These are phyloP conservation scores for Dothideomycetidae sp. DNA, from an alignment of 2,329 filamentous ascomycete species.

Conservation along the genomic window DNA sequence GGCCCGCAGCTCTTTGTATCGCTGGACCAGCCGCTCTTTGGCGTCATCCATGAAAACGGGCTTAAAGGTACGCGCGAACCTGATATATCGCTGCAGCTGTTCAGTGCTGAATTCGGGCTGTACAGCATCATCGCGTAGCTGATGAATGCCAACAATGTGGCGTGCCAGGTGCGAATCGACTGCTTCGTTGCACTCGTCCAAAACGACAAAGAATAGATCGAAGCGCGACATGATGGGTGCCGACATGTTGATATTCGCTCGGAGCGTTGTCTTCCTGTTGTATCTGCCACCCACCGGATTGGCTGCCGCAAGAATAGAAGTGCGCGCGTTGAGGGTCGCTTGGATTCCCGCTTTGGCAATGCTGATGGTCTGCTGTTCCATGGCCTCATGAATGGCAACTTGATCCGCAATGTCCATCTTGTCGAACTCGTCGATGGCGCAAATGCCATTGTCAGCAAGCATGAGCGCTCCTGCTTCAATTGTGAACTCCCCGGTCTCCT, in stretches of 20 bases:
- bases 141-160: conserved; percentile 90
- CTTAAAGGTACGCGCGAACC: conserved; percentile 87
- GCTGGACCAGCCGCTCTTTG: conserved; percentile 69
- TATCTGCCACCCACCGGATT: conserved; percentile 96
- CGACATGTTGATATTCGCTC: conserved; percentile 95
- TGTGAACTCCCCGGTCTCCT: conserved; percentile 96
- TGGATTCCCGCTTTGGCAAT: conserved; percentile 98
- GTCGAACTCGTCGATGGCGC: conserved; percentile 97
- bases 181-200: conserved; percentile 89
- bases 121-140: conserved; percentile 80
- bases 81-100: conserved; percentile 91
- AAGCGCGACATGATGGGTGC: conserved; percentile 99
- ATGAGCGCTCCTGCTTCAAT: conserved; percentile 97
- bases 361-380: conserved; percentile 99
- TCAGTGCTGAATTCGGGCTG: conserved; percentile 91
- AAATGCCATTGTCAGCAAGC: conserved; percentile 93
- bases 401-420: conserved; percentile 98
- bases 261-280: conserved; percentile 85
- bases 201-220: conserved; percentile 93
- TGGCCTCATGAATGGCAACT: conserved; percentile 98
- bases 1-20: conserved; percentile 87
- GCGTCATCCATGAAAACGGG: conserved; percentile 84
- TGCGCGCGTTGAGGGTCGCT: conserved; percentile 88
- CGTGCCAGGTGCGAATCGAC: conserved; percentile 83
- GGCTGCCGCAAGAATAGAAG: conserved; percentile 86